These are phyloP conservation scores for Vitis hybrid DNA, from an alignment of 177 flowering plant genomes.

Conservation along the genomic window DNA sequence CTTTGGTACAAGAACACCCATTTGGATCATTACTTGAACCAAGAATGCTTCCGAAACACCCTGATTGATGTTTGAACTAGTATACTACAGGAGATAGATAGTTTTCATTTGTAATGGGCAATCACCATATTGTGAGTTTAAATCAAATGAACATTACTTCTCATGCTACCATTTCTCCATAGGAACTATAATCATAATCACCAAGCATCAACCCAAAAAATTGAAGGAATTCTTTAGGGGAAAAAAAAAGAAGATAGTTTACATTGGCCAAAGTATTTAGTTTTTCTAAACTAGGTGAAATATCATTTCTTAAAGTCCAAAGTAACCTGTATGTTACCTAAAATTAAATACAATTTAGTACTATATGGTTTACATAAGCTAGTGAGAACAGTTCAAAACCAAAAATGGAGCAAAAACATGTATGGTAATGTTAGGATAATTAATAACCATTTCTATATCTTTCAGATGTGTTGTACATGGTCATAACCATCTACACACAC, in stretches of 20 bases:
- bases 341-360: slow-evolving; percentile 1
- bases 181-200: too few species aligned
- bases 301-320: slow-evolving; percentile 92
- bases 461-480: slow-evolving; percentile 69
- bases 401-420: neutral
- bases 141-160: too few species aligned
- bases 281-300: slow-evolving; percentile 57
- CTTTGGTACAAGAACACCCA: too few species aligned
- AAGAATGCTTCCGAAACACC: too few species aligned
- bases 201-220: too few species aligned
- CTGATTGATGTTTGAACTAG: too few species aligned
- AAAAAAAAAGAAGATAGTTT: slow-evolving; percentile 20
- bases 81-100: too few species aligned
- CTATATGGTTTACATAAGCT: neutral
- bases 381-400: neutral
- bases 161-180: too few species aligned
- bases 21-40: too few species aligned
- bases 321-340: slow-evolving; percentile 93
- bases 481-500: slow-evolving; percentile 83
- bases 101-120: too few species aligned
- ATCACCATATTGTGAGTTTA: too few species aligned
- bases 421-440: neutral
- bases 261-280: slow-evolving; percentile 73
- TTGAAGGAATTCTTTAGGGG: too few species aligned
- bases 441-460: slow-evolving; percentile 72